phyloP scores from a whole-genome alignment of 441 rosid species.

The Arabidopsis lyrata region DNA sequence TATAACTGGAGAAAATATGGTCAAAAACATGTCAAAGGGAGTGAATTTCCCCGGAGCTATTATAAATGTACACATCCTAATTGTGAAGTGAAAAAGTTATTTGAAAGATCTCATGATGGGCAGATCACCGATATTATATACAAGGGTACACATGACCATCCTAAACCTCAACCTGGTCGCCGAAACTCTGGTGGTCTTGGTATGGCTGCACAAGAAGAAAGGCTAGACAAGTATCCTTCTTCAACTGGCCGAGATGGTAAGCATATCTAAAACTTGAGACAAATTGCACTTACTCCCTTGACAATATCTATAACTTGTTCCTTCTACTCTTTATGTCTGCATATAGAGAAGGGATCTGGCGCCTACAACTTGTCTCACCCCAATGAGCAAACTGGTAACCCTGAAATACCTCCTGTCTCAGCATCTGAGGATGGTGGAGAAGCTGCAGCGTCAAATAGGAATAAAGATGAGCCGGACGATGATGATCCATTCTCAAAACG shows the following conservation, averaged over 20 bases:
- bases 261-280: constrained; percentile 7
- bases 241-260: constrained; percentile 71
- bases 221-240: constrained; percentile 62
- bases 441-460: constrained; percentile 45
- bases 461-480: constrained; percentile 67
- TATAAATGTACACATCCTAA: constrained; percentile 99
- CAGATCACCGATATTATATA: constrained; percentile 93
- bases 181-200: constrained; percentile 70
- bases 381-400: constrained; percentile 59
- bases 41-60: constrained; percentile 98
- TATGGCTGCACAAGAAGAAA: constrained; percentile 76
- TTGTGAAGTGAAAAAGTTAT: constrained; percentile 97
- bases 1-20: constrained; percentile 99
- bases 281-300: constrained; percentile 18
- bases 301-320: constrained; percentile 11
- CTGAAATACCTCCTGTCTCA: constrained; percentile 61
- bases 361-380: constrained; percentile 54
- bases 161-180: constrained; percentile 93
- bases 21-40: constrained; percentile 98
- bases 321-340: constrained; percentile 23
- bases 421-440: constrained; percentile 69
- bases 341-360: constrained; percentile 61
- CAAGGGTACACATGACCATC: constrained; percentile 98
- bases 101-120: constrained; percentile 96
- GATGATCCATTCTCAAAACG: constrained; percentile 84